Evolutionary conservation across 1,284 basidiomycete species (phyloP), one percentile per base, ranked within the genome.

Genomic region (Pyrrhoderma noxium): DNA sequence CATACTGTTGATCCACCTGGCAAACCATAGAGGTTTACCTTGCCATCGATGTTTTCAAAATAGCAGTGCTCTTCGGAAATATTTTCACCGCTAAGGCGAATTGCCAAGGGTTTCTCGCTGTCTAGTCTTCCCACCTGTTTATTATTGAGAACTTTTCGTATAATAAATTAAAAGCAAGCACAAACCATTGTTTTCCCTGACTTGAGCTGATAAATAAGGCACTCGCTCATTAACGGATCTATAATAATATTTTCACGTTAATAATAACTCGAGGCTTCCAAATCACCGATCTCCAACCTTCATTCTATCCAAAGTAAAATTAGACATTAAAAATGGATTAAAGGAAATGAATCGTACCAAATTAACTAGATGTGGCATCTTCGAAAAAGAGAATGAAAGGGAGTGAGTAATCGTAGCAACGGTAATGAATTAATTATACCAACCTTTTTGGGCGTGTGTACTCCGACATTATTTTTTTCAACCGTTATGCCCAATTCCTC

Each of bases 371-470:
- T 95, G 93, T 2, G 94, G 93, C 81, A 92, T 93, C 81, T 89
- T 61, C 50, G 44, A 37, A 50, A 55, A 57, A 53, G 48, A 46
- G 57, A 64, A n/a, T n/a, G n/a, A n/a, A n/a, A n/a, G n/a, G n/a
- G n/a, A 59, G 63, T 54, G 43, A 57, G 41, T 50, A 8, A 8
- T 14, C 11, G 9, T 18, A 36, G 18, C 4, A 16, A 23, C 27
- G 11, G 23, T 36, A 35, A 13, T 27, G 44, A 9, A 36, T 8
- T 45, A n/a, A 53, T 43, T 49, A 21, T 47, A 34, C 49, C 16
- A 36, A 79, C 86, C 77, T 85, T 93, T 76, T 97, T 98, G n/a
- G 95, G 95, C n/a, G 95, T 94, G 72, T 97, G 93, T 46, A 99
- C 92, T 44, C 93, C 93, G 52, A 96, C 88, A 54, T 89, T 79